A percentile compares a stretch with the other conserved stretches of the same genome.
Evolutionary conservation across 331 rosid genomes (phyloP).

Genomic region (Dryas integrifolia): DNA sequence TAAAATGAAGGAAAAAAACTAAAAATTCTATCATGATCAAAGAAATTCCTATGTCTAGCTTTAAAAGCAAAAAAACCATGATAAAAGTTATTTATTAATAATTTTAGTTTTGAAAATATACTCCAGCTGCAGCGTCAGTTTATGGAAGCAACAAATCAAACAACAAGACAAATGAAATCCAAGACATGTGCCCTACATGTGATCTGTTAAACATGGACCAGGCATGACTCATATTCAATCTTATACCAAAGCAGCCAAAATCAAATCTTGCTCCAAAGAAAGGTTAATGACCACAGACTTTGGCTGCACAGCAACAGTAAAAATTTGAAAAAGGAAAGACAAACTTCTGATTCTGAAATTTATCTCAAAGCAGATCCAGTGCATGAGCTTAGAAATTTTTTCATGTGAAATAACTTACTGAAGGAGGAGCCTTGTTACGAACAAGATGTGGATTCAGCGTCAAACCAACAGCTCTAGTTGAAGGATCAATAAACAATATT

Average conservation of each 20-base stretch:
- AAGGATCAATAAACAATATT: conserved; percentile 85
- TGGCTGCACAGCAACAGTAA: neutral
- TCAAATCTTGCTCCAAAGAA: neutral
- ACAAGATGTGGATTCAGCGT: conserved; percentile 87
- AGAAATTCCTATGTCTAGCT: neutral
- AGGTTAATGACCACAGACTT: neutral
- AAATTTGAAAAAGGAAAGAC: neutral
- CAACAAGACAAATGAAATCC: neutral
- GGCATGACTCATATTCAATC: neutral
- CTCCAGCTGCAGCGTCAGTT: neutral
- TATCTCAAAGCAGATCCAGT: neutral
- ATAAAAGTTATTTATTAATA: neutral
- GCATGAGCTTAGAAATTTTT: neutral
- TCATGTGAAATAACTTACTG: conserved; percentile 48
- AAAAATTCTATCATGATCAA: neutral
- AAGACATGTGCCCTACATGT: neutral
- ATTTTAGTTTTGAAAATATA: neutral
- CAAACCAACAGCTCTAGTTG: conserved; percentile 91
- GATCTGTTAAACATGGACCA: neutral
- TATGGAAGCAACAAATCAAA: conserved; percentile 3
- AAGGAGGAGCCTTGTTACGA: conserved; percentile 69
- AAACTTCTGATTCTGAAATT: conserved; percentile 4
- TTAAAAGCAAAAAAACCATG: neutral
- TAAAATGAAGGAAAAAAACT: neutral
- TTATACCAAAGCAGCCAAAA: neutral